These are phyloP conservation scores for Croton laevigatus DNA, from an alignment of 441 rosid genomes.

Conservation along the genomic window DNA sequence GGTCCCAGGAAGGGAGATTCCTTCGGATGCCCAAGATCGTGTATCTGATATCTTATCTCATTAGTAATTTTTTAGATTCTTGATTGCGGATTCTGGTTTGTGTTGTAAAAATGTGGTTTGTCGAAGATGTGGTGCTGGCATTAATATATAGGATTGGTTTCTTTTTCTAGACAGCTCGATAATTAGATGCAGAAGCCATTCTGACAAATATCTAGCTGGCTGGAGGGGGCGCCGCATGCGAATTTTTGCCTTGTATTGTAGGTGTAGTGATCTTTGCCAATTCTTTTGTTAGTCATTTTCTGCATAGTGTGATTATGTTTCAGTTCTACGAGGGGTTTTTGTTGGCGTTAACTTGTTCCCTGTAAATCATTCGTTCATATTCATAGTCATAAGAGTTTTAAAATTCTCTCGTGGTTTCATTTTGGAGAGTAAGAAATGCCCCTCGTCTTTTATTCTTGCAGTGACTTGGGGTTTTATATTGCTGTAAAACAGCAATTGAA, in stretches of 20 bases:
- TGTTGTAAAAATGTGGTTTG: constrained; percentile 5
- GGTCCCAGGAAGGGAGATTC: constrained; percentile 86
- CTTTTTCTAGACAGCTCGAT: not conserved
- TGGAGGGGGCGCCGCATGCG: constrained; percentile 7
- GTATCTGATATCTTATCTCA: constrained; percentile 54
- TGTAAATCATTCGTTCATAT: too few relatives aligned
- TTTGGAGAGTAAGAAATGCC: too few relatives aligned
- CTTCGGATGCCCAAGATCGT: constrained; percentile 62
- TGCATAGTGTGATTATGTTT: too few relatives aligned
- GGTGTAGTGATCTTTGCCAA: constrained; percentile 1
- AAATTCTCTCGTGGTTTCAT: too few relatives aligned
- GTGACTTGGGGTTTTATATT: too few relatives aligned
- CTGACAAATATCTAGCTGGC: not conserved
- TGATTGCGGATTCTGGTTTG: constrained; percentile 7
- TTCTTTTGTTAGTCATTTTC: too few relatives aligned
- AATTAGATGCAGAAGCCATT: constrained; percentile 15
- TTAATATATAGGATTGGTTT: constrained; percentile 20
- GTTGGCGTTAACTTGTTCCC: too few relatives aligned
- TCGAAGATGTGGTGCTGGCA: not conserved
- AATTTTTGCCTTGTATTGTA: constrained; percentile 22
- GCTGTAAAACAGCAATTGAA: too few relatives aligned
- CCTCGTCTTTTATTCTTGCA: too few relatives aligned
- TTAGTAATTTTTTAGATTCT: constrained; percentile 26
- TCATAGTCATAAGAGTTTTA: too few relatives aligned
- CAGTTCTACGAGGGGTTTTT: too few relatives aligned